Conservation (phyloP, 2,329 filamentous ascomycete species). For the Trichoderma brevicompactum region DNA sequence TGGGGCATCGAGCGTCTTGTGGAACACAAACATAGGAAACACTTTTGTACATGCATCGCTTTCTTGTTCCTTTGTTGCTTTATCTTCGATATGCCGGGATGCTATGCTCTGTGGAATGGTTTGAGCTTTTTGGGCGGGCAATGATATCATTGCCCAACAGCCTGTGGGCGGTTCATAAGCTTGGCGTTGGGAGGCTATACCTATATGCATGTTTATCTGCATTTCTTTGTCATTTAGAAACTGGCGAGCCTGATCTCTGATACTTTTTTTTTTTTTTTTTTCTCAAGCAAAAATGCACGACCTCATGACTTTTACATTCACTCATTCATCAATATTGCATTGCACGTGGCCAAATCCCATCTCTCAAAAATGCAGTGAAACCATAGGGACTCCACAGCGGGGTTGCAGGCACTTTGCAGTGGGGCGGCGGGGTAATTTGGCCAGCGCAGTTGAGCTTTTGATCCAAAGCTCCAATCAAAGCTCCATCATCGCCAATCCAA, state of each 20-base stretch:
- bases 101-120: neutral
- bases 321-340: no score
- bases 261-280: neutral
- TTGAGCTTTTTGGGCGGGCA: neutral
- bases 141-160: neutral
- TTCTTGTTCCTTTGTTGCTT: neutral
- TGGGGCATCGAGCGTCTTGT: neutral
- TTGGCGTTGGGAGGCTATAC: neutral
- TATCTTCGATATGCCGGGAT: neutral
- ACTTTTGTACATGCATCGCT: neutral
- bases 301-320: neutral
- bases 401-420: conserved; percentile 1
- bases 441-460: neutral
- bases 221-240: neutral
- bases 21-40: neutral
- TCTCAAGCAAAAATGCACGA: neutral
- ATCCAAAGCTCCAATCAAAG: conserved; percentile 18
- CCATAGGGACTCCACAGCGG: conserved; percentile 21
- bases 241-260: no score
- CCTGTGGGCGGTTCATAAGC: neutral
- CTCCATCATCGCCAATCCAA: conserved; percentile 18
- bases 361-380: conserved; percentile 6
- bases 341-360: neutral
- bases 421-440: conserved; percentile 28
- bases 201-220: neutral